Evolutionary conservation across 2,329 filamentous ascomycete species (phyloP).

Genomic region (Blumeriella jaapii): DNA sequence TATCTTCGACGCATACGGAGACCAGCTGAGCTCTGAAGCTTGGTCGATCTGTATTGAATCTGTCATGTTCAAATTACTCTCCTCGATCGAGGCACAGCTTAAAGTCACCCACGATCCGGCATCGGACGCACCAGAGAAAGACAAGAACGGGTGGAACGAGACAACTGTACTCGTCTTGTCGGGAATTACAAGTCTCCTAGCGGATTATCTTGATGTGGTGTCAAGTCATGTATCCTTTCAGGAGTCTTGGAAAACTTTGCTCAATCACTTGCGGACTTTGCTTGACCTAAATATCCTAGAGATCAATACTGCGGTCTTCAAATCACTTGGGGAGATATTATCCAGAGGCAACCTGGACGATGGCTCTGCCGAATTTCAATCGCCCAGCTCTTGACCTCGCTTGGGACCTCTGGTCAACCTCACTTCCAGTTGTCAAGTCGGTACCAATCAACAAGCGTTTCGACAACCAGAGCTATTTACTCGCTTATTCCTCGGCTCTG

Average conservation of each 20-base stretch:
- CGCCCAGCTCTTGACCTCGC: constrained; percentile 43
- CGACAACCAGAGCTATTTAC: constrained; percentile 70
- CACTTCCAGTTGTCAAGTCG: constrained; percentile 42
- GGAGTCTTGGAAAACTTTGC: constrained; percentile 62
- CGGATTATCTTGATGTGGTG: constrained; percentile 65
- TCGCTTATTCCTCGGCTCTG: constrained; percentile 71
- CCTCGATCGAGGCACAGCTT: constrained; percentile 52
- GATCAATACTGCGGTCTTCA: constrained; percentile 60
- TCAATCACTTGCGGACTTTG: constrained; percentile 55
- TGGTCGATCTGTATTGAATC: constrained; percentile 77
- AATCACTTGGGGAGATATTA: constrained; percentile 53
- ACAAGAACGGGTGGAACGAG: constrained; percentile 53
- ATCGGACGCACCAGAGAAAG: constrained; percentile 30
- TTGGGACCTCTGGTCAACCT: constrained; percentile 60
- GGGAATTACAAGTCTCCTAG: constrained; percentile 61
- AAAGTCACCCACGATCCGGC: constrained; percentile 27
- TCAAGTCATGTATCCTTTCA: constrained; percentile 55
- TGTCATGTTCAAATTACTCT: constrained; percentile 68
- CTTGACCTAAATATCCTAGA: constrained; percentile 54
- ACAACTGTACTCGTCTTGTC: constrained; percentile 64
- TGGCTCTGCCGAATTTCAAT: constrained; percentile 25
- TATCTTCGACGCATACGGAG: constrained; percentile 85
- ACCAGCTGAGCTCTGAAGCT: constrained; percentile 62
- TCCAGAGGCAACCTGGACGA: constrained; percentile 35
- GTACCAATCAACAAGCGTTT: constrained; percentile 33